Evolutionary conservation across 306 rosid species (phyloP).

Genomic region (Sindora glabra): DNA sequence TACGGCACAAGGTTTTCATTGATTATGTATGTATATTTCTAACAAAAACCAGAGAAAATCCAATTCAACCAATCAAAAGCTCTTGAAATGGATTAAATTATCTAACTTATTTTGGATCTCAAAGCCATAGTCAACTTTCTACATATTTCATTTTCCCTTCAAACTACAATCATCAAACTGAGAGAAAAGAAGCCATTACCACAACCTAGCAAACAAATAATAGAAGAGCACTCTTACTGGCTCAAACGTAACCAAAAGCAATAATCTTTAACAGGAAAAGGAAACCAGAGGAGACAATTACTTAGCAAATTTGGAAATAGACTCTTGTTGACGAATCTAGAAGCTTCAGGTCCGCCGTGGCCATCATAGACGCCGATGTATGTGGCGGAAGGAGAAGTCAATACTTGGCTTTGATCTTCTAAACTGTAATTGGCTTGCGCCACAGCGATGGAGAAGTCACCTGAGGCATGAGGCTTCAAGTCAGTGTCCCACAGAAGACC

Average conservation of each 20-base stretch:
- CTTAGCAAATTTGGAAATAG: slow-evolving; percentile 67
- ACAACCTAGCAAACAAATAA: neutral
- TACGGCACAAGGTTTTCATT: too few relatives aligned
- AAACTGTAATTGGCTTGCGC: slow-evolving; percentile 82
- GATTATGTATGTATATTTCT: neutral
- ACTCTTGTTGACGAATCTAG: slow-evolving; percentile 72
- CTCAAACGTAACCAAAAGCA: neutral
- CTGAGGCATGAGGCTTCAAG: slow-evolving; percentile 76
- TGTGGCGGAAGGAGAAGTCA: slow-evolving; percentile 73
- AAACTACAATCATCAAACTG: neutral
- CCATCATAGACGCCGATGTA: slow-evolving; percentile 91
- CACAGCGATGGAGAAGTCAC: slow-evolving; percentile 93
- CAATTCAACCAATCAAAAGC: neutral
- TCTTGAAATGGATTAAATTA: neutral
- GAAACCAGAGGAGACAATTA: neutral
- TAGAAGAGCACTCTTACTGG: neutral
- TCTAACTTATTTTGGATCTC: neutral
- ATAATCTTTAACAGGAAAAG: neutral
- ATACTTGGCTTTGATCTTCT: slow-evolving; percentile 96
- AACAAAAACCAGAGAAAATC: neutral
- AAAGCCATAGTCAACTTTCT: neutral
- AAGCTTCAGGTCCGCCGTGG: slow-evolving; percentile 97
- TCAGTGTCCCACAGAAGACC: slow-evolving; percentile 82
- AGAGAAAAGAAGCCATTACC: neutral
- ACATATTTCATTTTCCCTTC: neutral